These are phyloP conservation scores for Lathyrus sativus DNA, from an alignment of 306 rosid genomes.

Conservation along the genomic window DNA sequence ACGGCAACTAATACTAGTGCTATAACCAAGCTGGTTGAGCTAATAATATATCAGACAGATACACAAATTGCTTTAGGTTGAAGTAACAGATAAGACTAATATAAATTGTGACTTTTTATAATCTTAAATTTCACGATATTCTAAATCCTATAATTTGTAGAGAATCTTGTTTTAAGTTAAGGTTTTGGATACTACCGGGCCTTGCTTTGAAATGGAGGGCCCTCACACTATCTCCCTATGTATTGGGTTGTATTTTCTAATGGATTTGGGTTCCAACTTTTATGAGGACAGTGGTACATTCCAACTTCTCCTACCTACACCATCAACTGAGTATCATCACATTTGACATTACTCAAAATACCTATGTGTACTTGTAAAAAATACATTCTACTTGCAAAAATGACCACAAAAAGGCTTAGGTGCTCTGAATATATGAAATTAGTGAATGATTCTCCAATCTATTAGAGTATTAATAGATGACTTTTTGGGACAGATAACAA, in stretches of 20 bases:
- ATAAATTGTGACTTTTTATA: neutral
- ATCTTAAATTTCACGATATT: too few relatives aligned
- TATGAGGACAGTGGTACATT: neutral
- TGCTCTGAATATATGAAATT: too few relatives aligned
- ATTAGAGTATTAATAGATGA: too few relatives aligned
- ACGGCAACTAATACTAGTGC: conserved; percentile 9
- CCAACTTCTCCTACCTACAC: neutral
- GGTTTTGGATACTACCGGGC: neutral
- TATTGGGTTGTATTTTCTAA: too few relatives aligned
- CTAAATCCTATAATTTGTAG: neutral
- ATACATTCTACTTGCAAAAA: too few relatives aligned
- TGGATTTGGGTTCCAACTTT: too few relatives aligned
- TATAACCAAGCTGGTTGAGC: conserved; percentile 4
- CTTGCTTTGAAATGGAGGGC: neutral
- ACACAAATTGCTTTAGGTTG: conserved; percentile 11
- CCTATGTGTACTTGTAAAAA: too few relatives aligned
- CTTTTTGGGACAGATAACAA: too few relatives aligned
- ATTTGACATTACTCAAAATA: too few relatives aligned
- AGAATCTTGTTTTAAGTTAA: neutral
- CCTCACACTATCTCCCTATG: neutral
- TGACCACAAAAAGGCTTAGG: too few relatives aligned
- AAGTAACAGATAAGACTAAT: neutral
- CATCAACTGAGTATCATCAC: too few relatives aligned
- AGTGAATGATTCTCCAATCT: too few relatives aligned
- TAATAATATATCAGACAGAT: conserved; percentile 22